Evolutionary conservation across 2,329 filamentous ascomycete genomes (phyloP), one percentile per base, ranked within the genome.

Genomic region (Pseudocercospora eumusae): DNA sequence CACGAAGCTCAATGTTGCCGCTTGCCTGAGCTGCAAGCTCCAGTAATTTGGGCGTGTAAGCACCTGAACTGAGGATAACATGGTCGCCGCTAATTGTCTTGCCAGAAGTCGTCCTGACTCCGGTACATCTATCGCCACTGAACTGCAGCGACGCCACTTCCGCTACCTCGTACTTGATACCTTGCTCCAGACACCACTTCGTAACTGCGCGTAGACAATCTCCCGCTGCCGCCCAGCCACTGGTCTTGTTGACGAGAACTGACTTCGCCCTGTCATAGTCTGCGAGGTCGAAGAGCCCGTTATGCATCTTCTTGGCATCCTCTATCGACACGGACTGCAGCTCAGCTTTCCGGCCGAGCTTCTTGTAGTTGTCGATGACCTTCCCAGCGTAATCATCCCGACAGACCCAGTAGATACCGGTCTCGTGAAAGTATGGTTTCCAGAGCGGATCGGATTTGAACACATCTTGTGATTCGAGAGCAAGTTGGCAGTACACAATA

Each of bases 181-280:
- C 86, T 6, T 84, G 71, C 52, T 81, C 77, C 4, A 88, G 67
- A 15, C 79, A 79, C 60, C 77, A 77, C 33, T 80, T 78, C 1
- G 84, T 87, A 8, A 87, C 79, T 1, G 81, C 83, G 56, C 78
- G 73, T 62, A 88, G 71, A 28, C 81, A 80, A 66, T 87, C 84
- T 2, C 83, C 84, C 1, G 86, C 86, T n/a, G 84, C 84, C 6
- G 81, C 85, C 84, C 85, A 88, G 0, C 86, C 86, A 71, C 83
- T 85, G 31, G 79, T 82, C 63, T 79, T 82, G 76, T 88, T 88
- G 49, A 88, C 75, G 13, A 86, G 76, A 2, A 88, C 84, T 66
- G 86, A 82, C 66, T 82, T 84, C 50, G 83, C 84, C 1, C 80
- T 84, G 0, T 76, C 78, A 68, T 86, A 88, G 60, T 88, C 84